Conservation (phyloP, 768 basidiomycete species). For the Kwoniella sp. region DNA sequence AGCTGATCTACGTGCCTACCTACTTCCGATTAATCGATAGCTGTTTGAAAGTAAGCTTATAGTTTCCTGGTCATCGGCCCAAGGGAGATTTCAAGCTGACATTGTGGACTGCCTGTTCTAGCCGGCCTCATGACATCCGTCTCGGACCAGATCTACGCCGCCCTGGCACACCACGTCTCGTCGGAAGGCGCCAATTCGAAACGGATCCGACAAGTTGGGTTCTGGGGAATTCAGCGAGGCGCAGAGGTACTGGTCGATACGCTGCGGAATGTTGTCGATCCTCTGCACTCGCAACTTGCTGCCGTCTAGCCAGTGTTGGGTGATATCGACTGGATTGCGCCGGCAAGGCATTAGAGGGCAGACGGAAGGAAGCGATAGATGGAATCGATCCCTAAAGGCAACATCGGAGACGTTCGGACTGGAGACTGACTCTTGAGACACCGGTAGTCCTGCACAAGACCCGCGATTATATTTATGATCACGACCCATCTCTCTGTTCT, state of each 20-base stretch:
- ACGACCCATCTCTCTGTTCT: no score
- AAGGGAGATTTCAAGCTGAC: slow-evolving; percentile 9
- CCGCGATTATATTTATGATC: no score
- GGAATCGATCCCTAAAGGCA: no score
- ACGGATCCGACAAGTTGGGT: slow-evolving; percentile 82
- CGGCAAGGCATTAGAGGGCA: no score
- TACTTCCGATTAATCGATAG: slow-evolving; percentile 57
- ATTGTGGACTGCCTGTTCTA: slow-evolving; percentile 52
- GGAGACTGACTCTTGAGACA: no score
- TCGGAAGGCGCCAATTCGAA: slow-evolving; percentile 74
- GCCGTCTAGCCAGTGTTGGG: background rate
- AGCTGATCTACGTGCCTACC: slow-evolving; percentile 9
- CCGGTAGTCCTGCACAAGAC: no score
- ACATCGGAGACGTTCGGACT: no score
- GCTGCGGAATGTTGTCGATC: slow-evolving; percentile 75
- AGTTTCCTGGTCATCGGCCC: background rate
- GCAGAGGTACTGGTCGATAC: slow-evolving; percentile 81
- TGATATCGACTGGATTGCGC: no score
- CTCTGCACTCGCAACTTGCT: slow-evolving; percentile 48
- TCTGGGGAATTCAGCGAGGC: slow-evolving; percentile 95
- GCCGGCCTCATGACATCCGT: slow-evolving; percentile 91
- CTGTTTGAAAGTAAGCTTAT: slow-evolving; percentile 83
- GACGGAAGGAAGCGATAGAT: no score
- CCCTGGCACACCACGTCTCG: slow-evolving; percentile 90
- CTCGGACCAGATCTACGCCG: slow-evolving; percentile 86